These are phyloP conservation scores for Phytopythium aichiense DNA, from an alignment of 352 stramenopile species.

Conservation along the genomic window DNA sequence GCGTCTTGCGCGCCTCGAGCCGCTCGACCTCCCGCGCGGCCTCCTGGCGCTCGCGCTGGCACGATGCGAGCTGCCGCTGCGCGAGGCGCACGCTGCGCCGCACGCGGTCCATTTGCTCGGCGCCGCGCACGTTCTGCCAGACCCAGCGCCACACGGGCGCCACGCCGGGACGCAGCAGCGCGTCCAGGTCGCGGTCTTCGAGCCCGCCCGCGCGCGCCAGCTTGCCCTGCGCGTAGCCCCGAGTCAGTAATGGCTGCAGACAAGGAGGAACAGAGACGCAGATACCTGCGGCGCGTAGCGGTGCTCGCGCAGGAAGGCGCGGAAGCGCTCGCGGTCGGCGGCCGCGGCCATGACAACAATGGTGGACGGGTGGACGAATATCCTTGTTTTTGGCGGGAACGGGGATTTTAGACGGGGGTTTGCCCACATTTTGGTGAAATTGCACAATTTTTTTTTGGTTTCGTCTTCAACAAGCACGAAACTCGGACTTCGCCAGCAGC, in stretches of 20 bases:
- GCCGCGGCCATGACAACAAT: not conserved
- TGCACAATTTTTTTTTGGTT: no score
- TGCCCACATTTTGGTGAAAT: no score
- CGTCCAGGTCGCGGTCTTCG: conserved; percentile 41
- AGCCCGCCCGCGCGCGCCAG: conserved; percentile 23
- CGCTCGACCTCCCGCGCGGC: conserved; percentile 14
- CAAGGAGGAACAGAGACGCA: not conserved
- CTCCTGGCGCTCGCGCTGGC: conserved; percentile 31
- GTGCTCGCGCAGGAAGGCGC: conserved; percentile 35
- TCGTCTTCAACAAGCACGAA: no score
- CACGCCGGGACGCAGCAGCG: conserved; percentile 28
- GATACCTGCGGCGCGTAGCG: conserved; percentile 35
- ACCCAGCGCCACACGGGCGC: conserved; percentile 34
- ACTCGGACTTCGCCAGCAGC: no score
- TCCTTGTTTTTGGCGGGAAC: not conserved
- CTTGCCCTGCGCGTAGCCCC: conserved; percentile 16
- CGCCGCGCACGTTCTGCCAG: conserved; percentile 33
- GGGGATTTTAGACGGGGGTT: not conserved
- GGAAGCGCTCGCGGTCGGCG: conserved; percentile 33
- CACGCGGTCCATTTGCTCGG: conserved; percentile 24
- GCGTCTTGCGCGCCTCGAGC: conserved; percentile 15
- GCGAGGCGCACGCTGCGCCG: conserved; percentile 30
- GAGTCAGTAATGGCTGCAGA: not conserved
- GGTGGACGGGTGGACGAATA: not conserved
- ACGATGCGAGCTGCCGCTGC: conserved; percentile 20